Percentiles rank a stretch among this genome's conserved stretches.
Conservation (phyloP, 2,329 filamentous ascomycete genomes). For the Pestalotiopsis sp. region DNA sequence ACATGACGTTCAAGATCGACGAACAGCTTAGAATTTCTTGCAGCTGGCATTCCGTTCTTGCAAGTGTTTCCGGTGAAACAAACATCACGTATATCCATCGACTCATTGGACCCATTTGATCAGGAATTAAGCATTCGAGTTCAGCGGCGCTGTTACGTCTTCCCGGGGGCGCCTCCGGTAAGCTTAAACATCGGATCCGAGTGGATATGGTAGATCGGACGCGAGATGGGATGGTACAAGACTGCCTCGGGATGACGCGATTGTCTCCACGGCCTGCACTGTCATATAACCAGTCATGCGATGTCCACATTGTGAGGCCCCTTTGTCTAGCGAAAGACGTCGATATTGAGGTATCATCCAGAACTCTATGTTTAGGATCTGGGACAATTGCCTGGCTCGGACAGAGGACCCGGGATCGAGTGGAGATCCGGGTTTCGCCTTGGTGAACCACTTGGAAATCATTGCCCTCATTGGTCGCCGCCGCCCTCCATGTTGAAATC, state of each 20-base stretch:
- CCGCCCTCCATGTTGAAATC: background rate
- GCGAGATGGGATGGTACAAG: background rate
- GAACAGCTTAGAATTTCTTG: background rate
- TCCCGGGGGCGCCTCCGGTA: background rate
- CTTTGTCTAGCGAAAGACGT: background rate
- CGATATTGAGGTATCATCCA: conserved; percentile 4
- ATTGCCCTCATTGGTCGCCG: background rate
- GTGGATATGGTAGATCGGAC: background rate
- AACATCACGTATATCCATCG: background rate
- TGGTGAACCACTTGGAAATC: background rate
- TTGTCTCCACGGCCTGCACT: background rate
- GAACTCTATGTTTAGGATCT: conserved; percentile 2
- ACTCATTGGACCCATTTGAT: background rate
- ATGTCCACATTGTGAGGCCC: background rate
- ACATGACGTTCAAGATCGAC: background rate
- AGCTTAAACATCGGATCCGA: conserved; percentile 6
- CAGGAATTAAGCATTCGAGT: background rate
- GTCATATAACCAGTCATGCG: background rate
- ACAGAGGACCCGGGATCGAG: background rate
- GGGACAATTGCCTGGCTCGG: conserved; percentile 8
- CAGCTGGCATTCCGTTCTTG: background rate
- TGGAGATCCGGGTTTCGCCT: conserved; percentile 5
- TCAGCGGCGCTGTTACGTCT: background rate
- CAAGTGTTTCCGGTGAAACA: background rate
- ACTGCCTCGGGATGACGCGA: conserved; percentile 1